Evolutionary conservation across 805 yeast species (phyloP).

Genomic region (Myxozyma neglecta): DNA sequence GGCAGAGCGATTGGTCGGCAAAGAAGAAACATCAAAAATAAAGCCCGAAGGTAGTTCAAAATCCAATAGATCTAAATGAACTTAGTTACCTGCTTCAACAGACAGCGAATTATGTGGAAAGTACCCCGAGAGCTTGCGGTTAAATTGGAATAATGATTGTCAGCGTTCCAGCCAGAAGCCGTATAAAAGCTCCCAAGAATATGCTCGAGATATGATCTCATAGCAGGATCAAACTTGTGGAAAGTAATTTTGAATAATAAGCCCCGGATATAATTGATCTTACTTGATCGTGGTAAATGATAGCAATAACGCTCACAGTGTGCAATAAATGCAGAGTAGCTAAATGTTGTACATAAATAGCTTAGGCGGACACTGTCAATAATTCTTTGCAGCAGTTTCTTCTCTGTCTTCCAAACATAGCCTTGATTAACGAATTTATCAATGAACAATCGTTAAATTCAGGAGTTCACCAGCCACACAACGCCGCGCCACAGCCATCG

Average conservation of each 20-base stretch:
- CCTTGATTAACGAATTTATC: background rate
- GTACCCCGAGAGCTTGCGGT: constrained; percentile 63
- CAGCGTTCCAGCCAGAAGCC: constrained; percentile 75
- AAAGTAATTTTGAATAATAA: no score
- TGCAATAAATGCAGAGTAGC: no score
- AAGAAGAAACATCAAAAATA: constrained; percentile 65
- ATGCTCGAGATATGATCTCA: constrained; percentile 87
- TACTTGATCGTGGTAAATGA: no score
- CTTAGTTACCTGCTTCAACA: background rate
- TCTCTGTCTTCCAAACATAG: background rate
- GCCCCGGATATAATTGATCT: no score
- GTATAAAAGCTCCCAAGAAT: constrained; percentile 69
- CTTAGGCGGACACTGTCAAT: no score
- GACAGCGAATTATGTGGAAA: background rate
- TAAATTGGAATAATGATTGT: constrained; percentile 72
- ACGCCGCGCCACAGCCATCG: background rate
- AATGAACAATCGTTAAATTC: background rate
- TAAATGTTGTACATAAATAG: no score
- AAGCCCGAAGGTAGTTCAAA: constrained; percentile 71
- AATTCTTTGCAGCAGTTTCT: no score
- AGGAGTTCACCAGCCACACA: constrained; percentile 5
- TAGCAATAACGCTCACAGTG: no score
- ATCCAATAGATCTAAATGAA: constrained; percentile 54
- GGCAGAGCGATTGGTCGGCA: constrained; percentile 66
- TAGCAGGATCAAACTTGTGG: constrained; percentile 35